Evolutionary conservation across 1,139 yeast species (phyloP).

Genomic region (Yamadazyma dushanensis): DNA sequence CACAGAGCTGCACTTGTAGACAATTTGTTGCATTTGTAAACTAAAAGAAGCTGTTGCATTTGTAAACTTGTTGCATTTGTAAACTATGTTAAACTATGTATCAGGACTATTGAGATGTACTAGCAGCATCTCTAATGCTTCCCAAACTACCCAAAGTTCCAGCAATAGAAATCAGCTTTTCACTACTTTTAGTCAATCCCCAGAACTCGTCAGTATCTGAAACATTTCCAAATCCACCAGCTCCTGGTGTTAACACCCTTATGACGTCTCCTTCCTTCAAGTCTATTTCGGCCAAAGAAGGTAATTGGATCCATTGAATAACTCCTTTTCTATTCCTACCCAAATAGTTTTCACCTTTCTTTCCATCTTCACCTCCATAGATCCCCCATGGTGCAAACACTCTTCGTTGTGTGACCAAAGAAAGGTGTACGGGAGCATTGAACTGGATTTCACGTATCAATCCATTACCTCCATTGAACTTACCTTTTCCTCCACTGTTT

Average conservation of each 20-base stretch:
- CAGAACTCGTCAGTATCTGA: slow-evolving; percentile 19
- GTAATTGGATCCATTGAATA: slow-evolving; percentile 22
- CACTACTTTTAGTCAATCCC: slow-evolving; percentile 11
- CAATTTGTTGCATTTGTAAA: too few species aligned
- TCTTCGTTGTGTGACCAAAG: slow-evolving; percentile 24
- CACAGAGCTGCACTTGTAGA: slow-evolving; percentile 32
- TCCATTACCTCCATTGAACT: slow-evolving; percentile 35
- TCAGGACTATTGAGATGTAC: slow-evolving; percentile 30
- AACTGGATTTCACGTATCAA: slow-evolving; percentile 23
- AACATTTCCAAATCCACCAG: slow-evolving; percentile 51
- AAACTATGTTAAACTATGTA: too few species aligned
- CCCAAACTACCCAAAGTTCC: slow-evolving; percentile 24
- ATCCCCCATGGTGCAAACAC: slow-evolving; percentile 23
- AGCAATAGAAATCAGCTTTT: slow-evolving; percentile 14
- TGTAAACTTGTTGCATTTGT: slow-evolving; percentile 20
- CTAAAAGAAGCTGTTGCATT: slow-evolving; percentile 24
- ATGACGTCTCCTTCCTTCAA: slow-evolving; percentile 41
- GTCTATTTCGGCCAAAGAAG: slow-evolving; percentile 22
- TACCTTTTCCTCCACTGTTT: slow-evolving; percentile 35
- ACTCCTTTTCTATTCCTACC: slow-evolving; percentile 25
- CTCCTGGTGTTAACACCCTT: slow-evolving; percentile 52
- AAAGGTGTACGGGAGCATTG: slow-evolving; percentile 19
- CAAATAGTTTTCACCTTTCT: slow-evolving; percentile 62
- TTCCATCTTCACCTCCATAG: slow-evolving; percentile 44
- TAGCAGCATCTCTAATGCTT: slow-evolving; percentile 19